Conservation (phyloP, 202 grass and related monocot species). For the Sporobolus alterniflorus region DNA sequence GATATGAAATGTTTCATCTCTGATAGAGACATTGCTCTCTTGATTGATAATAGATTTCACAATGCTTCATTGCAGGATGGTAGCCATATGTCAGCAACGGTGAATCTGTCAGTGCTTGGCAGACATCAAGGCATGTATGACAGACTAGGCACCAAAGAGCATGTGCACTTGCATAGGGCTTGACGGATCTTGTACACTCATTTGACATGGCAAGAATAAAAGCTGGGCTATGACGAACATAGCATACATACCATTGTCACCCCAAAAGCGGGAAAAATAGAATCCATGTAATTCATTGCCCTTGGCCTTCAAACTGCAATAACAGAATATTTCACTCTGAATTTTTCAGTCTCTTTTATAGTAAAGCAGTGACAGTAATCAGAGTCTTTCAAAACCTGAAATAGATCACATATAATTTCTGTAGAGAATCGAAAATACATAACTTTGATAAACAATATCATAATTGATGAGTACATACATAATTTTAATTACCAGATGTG, state of each 20-base stretch:
- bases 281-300: not conserved
- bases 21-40: no score
- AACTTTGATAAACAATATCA: no score
- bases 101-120: not conserved
- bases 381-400: not conserved
- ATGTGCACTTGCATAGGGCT: not conserved
- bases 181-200: not conserved
- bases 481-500: slow-evolving; percentile 35
- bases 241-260: not conserved
- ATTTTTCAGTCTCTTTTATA: not conserved
- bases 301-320: not conserved
- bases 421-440: not conserved
- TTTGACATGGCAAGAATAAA: not conserved
- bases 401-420: not conserved
- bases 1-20: not conserved
- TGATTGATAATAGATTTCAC: not conserved
- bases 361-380: not conserved
- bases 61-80: not conserved
- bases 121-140: not conserved
- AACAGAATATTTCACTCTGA: not conserved
- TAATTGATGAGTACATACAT: not conserved
- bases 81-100: not conserved
- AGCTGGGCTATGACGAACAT: not conserved
- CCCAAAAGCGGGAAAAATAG: not conserved
- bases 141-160: not conserved